phyloP scores from a whole-genome alignment of 202 grass and related monocot species.

The Eragrostis tef region DNA sequence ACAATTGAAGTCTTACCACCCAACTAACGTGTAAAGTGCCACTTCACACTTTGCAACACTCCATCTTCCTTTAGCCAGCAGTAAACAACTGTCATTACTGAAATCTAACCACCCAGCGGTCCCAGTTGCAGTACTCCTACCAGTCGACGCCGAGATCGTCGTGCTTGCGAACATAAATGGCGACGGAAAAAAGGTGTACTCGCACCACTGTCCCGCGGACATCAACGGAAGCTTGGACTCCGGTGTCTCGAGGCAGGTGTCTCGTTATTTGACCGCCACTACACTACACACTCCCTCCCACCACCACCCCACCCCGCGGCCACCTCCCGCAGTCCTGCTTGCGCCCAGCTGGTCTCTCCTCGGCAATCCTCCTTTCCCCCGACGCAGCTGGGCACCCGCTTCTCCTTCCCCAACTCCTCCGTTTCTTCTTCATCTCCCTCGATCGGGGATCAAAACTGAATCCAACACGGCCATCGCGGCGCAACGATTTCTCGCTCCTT shows the following conservation, averaged over 20 bases:
- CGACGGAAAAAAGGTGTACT: neutral
- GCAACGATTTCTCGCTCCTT: neutral
- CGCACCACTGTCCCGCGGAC: neutral
- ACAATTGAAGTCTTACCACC: too few species aligned
- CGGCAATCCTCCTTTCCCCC: neutral
- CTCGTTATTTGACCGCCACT: slow-evolving; percentile 46
- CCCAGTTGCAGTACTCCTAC: too few species aligned
- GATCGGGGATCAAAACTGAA: slow-evolving; percentile 9
- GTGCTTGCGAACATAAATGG: neutral
- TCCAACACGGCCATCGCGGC: slow-evolving; percentile 5
- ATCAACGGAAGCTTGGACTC: slow-evolving; percentile 42
- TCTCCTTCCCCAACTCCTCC: neutral
- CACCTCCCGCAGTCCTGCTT: neutral
- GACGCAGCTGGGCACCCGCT: slow-evolving; percentile 34
- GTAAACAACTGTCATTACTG: too few species aligned
- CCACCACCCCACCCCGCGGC: neutral
- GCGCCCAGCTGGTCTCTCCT: neutral
- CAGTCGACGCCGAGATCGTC: neutral
- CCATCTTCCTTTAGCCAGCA: too few species aligned
- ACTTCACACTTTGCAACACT: too few species aligned
- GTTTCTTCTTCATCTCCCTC: neutral
- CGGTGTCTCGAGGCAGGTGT: slow-evolving; percentile 25
- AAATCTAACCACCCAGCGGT: too few species aligned
- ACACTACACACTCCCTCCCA: neutral
- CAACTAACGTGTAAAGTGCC: too few species aligned